Percentiles rank a stretch among this genome's conserved stretches.
Evolutionary conservation across 305 asterid species (phyloP).

Genomic region (Fraxinus angustifolia): DNA sequence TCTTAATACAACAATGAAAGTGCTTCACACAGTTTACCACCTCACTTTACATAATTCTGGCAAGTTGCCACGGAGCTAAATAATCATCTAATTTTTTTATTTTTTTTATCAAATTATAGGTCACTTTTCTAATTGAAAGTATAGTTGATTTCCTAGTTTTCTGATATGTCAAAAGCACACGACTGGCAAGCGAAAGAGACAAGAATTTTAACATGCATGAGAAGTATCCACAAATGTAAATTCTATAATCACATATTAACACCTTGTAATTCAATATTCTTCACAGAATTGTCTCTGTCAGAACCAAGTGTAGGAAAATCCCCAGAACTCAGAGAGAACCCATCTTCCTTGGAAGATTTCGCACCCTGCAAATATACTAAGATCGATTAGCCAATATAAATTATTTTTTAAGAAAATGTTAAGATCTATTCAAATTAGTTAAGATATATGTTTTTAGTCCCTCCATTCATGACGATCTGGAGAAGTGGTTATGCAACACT

Average conservation of each 20-base stretch:
- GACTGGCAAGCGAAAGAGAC: conserved; percentile 4
- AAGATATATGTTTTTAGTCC: background rate
- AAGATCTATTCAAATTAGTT: background rate
- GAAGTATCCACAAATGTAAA: conserved; percentile 11
- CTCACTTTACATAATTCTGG: background rate
- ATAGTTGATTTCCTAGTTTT: background rate
- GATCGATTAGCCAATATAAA: background rate
- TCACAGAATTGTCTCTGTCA: conserved; percentile 51
- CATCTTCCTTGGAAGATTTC: conserved; percentile 63
- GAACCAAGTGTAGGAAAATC: conserved; percentile 96
- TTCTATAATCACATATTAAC: conserved; percentile 17
- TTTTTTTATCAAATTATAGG: background rate
- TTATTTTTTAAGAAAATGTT: background rate
- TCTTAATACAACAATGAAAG: background rate
- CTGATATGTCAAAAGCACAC: background rate
- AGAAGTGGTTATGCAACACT: conserved; percentile 13
- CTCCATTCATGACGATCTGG: background rate
- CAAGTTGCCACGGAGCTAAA: background rate
- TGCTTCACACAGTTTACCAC: background rate
- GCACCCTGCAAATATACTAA: conserved; percentile 56
- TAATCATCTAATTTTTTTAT: background rate
- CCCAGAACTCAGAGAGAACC: conserved; percentile 77
- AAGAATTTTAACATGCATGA: conserved; percentile 10
- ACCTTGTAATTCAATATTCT: conserved; percentile 68
- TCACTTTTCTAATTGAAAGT: background rate